Evolutionary conservation across 257 asterid species (phyloP).

Genomic region (Misopates orontium): DNA sequence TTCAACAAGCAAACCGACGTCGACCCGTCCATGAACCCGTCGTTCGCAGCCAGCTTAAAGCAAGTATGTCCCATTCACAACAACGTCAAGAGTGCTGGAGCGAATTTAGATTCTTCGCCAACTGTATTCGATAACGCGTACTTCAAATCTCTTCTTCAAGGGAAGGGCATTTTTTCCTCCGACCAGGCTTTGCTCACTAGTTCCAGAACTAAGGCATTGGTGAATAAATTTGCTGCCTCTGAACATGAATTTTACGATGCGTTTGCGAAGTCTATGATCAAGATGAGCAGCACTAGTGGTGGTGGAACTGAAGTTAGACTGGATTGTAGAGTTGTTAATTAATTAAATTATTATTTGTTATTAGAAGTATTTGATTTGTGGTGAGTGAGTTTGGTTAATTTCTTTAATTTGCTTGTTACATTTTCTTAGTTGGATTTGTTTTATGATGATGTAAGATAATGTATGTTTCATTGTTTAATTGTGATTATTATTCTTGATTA

Average conservation of each 20-base stretch:
- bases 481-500: too few relatives aligned
- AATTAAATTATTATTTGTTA: constrained; percentile 2
- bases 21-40: constrained; percentile 58
- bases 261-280: constrained; percentile 74
- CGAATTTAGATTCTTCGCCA: constrained; percentile 61
- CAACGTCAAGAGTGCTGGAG: constrained; percentile 65
- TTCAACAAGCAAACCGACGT: constrained; percentile 45
- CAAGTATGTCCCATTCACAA: constrained; percentile 62
- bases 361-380: not conserved
- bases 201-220: constrained; percentile 54
- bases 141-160: constrained; percentile 65
- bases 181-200: constrained; percentile 62
- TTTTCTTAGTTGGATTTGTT: not conserved
- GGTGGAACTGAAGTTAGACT: constrained; percentile 59
- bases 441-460: too few relatives aligned
- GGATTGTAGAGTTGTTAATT: constrained; percentile 53
- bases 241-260: constrained; percentile 53
- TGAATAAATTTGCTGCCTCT: constrained; percentile 53
- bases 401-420: not conserved
- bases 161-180: constrained; percentile 68
- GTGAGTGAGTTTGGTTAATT: not conserved
- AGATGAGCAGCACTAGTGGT: constrained; percentile 72
- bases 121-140: constrained; percentile 65
- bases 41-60: constrained; percentile 59
- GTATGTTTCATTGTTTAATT: too few relatives aligned